phyloP scores from a whole-genome alignment of 2,329 filamentous ascomycete genomes.

The Fusarium lyarnte region DNA sequence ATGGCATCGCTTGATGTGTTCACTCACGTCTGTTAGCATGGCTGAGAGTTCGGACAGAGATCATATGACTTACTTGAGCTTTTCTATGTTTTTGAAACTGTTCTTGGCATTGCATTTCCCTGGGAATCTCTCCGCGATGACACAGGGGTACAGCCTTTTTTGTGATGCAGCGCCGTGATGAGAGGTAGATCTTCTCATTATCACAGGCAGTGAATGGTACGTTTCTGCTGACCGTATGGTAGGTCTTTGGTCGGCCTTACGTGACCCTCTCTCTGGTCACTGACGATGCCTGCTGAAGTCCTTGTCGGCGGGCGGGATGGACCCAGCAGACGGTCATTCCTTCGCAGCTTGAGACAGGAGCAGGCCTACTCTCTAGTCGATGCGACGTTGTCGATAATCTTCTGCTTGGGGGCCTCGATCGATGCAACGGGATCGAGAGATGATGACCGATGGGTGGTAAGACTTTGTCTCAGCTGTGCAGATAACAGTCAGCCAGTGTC shows the following conservation, averaged over 20 bases:
- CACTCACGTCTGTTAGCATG: neutral
- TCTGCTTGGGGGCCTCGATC: neutral
- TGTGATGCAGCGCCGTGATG: too few relatives aligned
- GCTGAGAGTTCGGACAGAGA: rapidly evolving
- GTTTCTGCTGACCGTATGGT: neutral
- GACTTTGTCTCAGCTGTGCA: neutral
- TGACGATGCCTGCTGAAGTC: neutral
- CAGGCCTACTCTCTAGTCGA: neutral
- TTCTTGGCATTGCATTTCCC: neutral
- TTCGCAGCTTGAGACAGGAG: neutral
- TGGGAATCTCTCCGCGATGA: neutral
- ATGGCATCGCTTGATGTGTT: constrained; percentile 2
- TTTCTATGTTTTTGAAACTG: neutral
- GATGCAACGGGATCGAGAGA: neutral
- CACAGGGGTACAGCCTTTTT: neutral
- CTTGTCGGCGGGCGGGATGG: neutral
- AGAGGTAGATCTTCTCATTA: neutral
- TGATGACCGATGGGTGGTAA: neutral
- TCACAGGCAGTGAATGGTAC: neutral
- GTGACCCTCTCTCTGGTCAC: neutral
- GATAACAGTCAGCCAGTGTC: neutral
- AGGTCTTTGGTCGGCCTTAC: too few relatives aligned
- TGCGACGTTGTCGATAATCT: neutral
- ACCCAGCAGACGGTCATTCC: neutral
- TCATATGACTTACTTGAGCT: neutral